Evolutionary conservation across 2,329 filamentous ascomycete genomes (phyloP), one percentile per base, ranked within the genome.

Genomic region (Fusarium sp.): DNA sequence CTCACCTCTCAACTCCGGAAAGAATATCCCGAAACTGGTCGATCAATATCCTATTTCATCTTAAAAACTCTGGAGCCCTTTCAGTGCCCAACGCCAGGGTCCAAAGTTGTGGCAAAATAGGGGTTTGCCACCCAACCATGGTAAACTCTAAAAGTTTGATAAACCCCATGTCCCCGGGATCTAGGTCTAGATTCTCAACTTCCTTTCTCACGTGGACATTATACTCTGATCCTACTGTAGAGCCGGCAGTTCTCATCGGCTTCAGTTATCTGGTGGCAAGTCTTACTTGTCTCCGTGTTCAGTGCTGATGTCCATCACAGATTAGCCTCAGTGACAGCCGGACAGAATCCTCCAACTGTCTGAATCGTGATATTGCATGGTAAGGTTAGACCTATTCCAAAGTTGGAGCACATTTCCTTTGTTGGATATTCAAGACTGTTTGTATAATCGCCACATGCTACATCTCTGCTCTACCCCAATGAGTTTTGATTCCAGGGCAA

Each of bases 341-440:
- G 29, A 10, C 10, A 5, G 14, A 6, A 18, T 8, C 40, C 4
- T 3, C 25, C 23, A 29, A 36, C 29, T 3, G 20, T 10, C 40
- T 10, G 13, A 25, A 25, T 46, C 42, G 25, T 23, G 40, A 3
- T 4, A 25, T 6, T 20, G 1, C 18, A 40, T 42, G 4, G 20
- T 1, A 49, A 49, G 42, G 42, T 27, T 10, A 11, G 14, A 2
- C 14, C 46, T 34, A 6, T 13, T 50, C 20, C 9, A 42, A 58
- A 31, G 55, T 50, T 34, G 54, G 40, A 31, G 25, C 18, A 5
- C 1, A 34, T 34, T 64, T 36, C n/a, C 11, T 29, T 68, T 51
- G 29, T 61, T 23, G n/a, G 55, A 6, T 9, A 7, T 16, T 33
- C 7, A 20, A 1, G 27, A 14, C 9, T 16, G n/a, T 16, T 34